These are phyloP conservation scores for Prasinococcaceae sp. DNA, from an alignment of 139 green algal genomes.

Conservation along the genomic window DNA sequence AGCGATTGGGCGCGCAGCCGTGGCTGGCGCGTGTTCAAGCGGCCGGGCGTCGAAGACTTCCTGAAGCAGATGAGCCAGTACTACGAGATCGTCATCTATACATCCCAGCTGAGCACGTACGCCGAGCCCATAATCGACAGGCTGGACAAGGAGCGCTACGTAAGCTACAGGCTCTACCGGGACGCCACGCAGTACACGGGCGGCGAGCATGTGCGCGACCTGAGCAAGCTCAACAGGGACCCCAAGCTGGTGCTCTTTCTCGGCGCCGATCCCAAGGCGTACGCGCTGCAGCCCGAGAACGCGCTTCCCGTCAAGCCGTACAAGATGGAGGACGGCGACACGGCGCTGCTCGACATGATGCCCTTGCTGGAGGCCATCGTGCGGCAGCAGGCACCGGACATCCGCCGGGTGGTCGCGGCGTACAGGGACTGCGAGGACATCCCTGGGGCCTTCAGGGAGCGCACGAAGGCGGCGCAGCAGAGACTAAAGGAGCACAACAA, in stretches of 20 bases:
- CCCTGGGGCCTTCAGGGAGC: conserved; percentile 56
- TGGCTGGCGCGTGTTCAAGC: conserved; percentile 79
- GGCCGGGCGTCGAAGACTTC: conserved; percentile 80
- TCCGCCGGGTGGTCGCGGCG: conserved; percentile 44
- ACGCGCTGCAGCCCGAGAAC: conserved; percentile 74
- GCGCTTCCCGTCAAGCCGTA: conserved; percentile 37
- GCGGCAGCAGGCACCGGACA: conserved; percentile 35
- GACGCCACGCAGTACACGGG: conserved; percentile 75
- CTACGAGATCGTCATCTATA: conserved; percentile 94
- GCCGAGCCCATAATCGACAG: conserved; percentile 47
- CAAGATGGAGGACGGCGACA: conserved; percentile 34
- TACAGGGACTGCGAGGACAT: conserved; percentile 74
- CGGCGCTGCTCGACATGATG: conserved; percentile 68
- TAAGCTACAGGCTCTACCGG: conserved; percentile 67
- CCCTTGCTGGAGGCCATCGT: conserved; percentile 65
- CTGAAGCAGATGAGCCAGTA: conserved; percentile 67
- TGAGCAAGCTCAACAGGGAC: conserved; percentile 91
- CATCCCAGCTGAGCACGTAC: conserved; percentile 33
- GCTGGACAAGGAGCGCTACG: conserved; percentile 61
- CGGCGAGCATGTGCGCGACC: conserved; percentile 55
- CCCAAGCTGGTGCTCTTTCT: conserved; percentile 63
- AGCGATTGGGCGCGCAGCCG: conserved; percentile 57
- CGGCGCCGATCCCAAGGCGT: conserved; percentile 34
- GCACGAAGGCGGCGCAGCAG: conserved; percentile 10
- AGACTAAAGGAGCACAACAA: conserved; percentile 1